phyloP scores from a whole-genome alignment of 2,329 filamentous ascomycete species.

The Hawksworthiomyces lignivorus region DNA sequence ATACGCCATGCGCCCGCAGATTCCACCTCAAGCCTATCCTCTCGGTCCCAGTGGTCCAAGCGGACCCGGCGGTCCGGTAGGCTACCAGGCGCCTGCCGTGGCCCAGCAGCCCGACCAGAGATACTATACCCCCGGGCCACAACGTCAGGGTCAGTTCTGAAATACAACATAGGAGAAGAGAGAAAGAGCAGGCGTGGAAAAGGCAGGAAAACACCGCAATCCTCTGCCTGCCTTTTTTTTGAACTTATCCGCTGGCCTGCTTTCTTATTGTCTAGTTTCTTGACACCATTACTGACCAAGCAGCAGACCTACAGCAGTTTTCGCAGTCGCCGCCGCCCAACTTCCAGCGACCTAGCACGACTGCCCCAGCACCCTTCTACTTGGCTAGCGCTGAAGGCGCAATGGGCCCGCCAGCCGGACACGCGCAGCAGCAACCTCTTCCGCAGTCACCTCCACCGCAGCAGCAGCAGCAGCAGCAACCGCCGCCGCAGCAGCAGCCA shows the following conservation, averaged over 20 bases:
- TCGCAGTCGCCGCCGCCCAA: constrained; percentile 44
- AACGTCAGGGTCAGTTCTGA: constrained; percentile 20
- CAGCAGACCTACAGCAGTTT: constrained; percentile 36
- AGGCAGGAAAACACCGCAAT: background rate
- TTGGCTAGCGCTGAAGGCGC: constrained; percentile 45
- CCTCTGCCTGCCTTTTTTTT: background rate
- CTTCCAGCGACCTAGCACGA: constrained; percentile 45
- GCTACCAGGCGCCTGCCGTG: constrained; percentile 33
- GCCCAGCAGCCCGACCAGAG: constrained; percentile 48
- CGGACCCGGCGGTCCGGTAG: constrained; percentile 19
- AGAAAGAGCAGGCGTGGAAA: background rate
- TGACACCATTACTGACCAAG: constrained; percentile 3
- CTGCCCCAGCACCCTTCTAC: constrained; percentile 59
- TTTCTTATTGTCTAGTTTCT: background rate
- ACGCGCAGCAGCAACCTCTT: background rate
- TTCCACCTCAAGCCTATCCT: constrained; percentile 37
- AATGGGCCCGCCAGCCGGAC: background rate
- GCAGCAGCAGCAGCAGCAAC: constrained; percentile 3
- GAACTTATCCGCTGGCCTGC: background rate
- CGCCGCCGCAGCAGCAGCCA: background rate
- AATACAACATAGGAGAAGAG: background rate
- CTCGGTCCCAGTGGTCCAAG: constrained; percentile 24
- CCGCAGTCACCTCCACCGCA: background rate
- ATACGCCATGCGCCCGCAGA: constrained; percentile 48
- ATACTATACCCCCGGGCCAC: constrained; percentile 58